Base-by-base conservation (phyloP, 164 flowering plant genomes). In the Cinnamomum micranthum region DNA sequence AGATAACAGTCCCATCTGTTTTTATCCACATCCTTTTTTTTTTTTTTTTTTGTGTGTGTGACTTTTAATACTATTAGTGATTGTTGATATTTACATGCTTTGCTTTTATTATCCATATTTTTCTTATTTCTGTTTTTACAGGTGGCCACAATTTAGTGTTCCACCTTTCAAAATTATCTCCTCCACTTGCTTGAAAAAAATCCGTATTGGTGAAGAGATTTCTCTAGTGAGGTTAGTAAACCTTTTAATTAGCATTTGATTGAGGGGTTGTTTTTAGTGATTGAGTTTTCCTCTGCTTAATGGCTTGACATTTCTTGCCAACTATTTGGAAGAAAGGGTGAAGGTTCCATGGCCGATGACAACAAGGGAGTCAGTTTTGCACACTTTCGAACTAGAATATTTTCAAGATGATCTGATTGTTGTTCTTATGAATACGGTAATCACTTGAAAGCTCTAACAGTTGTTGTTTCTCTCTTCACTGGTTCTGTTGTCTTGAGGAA, bases 281-380 rank as follows among this genome's bases (percentile, higher is more conserved):
- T 71, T 47, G n/a, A 51, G 52, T 23, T 75, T 51, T 73, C 52
- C 63, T 68, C 31, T n/a, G 59, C 52, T 67, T 25, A 2, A 23
- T 59, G 74, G 81, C 71, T 83, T 89, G 79, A 88, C 66, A 50
- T 74, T 74, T 59, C 77, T 63, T 50, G 69, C 58, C 76, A 73
- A 76, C 76, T 85, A 77, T 80, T 80, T 83, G 99, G 85, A 93
- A 90, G 99, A 85, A 91, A 95, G 99, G 92, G 66, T 89, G 91
- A 93, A 93, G 92, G 80, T 91, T 80, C 76, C 98, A 12, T 95
- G 99, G 99, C 99, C 99, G 24, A 71, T 95, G 72, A 88, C 99
- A 71, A 73, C 83, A 73, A 83, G 98, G 77, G 98, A 95, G 84
- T 94, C 86, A 59, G 41, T 95, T 59, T 50, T 90, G 79, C 97